Percentiles rank a stretch among this genome's conserved stretches.
Conservation (phyloP, 2,329 filamentous ascomycete genomes). For the Xylogone sp. region DNA sequence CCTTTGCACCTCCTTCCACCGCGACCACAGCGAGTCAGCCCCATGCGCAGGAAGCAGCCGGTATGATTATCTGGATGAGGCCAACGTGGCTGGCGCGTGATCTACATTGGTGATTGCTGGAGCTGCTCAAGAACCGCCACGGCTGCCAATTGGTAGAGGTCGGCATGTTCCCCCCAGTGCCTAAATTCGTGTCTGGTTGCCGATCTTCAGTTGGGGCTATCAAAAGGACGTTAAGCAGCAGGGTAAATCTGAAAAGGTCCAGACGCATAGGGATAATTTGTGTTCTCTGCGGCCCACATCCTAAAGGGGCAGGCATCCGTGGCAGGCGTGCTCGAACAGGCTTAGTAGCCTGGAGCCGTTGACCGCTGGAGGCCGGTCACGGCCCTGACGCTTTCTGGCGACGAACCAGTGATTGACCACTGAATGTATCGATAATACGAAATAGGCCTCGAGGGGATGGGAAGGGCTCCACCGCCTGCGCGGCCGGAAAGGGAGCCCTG, state of each 20-base stretch:
- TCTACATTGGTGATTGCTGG: conserved; percentile 21
- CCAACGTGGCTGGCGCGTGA: conserved; percentile 26
- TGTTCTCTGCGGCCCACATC: neutral
- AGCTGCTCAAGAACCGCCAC: conserved; percentile 1
- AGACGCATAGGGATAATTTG: neutral
- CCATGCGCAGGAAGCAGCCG: too few species aligned
- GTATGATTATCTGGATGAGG: neutral
- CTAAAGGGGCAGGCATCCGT: neutral
- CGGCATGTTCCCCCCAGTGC: conserved; percentile 13
- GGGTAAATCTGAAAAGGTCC: neutral
- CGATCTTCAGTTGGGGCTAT: conserved; percentile 21
- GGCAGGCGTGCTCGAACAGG: neutral
- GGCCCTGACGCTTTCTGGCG: neutral
- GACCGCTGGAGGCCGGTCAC: neutral
- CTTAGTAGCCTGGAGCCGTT: neutral
- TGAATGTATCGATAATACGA: neutral
- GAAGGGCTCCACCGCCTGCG: neutral
- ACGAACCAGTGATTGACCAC: neutral
- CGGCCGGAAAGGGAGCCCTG: neutral
- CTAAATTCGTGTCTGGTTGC: conserved; percentile 24
- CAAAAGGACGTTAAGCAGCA: conserved; percentile 20
- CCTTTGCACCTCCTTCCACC: too few species aligned
- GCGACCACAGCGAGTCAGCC: too few species aligned
- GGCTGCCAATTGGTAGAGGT: conserved; percentile 10
- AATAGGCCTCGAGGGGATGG: neutral